These are phyloP conservation scores for Teratosphaeria pseudoeucalypti DNA, from an alignment of 2,329 filamentous ascomycete genomes.

Conservation along the genomic window DNA sequence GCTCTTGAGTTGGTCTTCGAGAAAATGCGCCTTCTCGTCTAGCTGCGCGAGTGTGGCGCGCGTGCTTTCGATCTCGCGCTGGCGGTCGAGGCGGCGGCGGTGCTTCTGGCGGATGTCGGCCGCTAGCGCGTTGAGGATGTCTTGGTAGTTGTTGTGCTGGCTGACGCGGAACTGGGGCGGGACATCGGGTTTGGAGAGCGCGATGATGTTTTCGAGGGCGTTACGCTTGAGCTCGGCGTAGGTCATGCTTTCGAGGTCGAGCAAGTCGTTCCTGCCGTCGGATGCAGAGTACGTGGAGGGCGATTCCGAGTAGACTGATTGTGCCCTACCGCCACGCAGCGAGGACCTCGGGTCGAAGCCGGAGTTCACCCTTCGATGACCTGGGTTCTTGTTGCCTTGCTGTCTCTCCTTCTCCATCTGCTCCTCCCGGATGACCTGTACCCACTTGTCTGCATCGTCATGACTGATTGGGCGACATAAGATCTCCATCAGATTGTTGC, in stretches of 20 bases:
- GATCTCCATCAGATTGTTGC: conserved; percentile 86
- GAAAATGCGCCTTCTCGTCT: conserved; percentile 77
- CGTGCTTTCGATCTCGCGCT: conserved; percentile 80
- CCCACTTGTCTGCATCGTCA: conserved; percentile 88
- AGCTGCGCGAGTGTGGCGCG: conserved; percentile 63
- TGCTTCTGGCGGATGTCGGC: conserved; percentile 97
- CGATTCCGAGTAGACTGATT: conserved; percentile 31
- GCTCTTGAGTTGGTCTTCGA: conserved; percentile 90
- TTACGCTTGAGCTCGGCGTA: conserved; percentile 90
- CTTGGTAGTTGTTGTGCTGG: conserved; percentile 83
- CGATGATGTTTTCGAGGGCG: conserved; percentile 86
- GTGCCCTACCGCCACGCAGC: conserved; percentile 19
- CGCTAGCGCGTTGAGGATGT: conserved; percentile 94
- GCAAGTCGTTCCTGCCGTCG: conserved; percentile 40
- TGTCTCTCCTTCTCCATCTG: conserved; percentile 38
- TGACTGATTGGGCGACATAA: conserved; percentile 77
- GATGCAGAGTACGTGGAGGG: conserved; percentile 26
- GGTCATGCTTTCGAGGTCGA: conserved; percentile 80
- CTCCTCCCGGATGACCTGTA: conserved; percentile 69
- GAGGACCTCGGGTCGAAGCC: conserved; percentile 23
- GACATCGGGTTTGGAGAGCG: conserved; percentile 59
- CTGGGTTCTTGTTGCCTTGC: conserved; percentile 12
- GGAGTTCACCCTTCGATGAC: conserved; percentile 15
- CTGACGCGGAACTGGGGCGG: conserved; percentile 60
- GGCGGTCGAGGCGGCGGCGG: conserved; percentile 77